Evolutionary conservation across 2,329 filamentous ascomycete species (phyloP), one percentile per base, ranked within the genome.

Genomic region (Sporothrix euskadiensis): DNA sequence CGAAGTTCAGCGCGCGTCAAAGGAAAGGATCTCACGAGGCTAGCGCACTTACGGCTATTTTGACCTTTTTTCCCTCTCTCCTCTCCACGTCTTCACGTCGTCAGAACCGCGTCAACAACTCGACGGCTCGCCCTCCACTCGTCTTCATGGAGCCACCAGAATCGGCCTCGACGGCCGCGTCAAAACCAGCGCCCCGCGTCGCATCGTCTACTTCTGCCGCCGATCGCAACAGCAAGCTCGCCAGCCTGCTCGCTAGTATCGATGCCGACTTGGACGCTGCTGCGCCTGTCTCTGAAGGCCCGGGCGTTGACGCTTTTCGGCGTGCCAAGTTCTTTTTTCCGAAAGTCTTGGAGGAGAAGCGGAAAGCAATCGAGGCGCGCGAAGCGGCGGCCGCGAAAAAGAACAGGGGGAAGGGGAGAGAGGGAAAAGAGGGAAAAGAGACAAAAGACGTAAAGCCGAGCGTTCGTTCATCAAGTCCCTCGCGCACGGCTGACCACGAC

Each of bases 261-360:
- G 66, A 69, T 68, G 61, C 72, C 35, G 74, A 73, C 22, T n/a
- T 57, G 14, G 2, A 49, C 32, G 47, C 66, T 9, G 66, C 66
- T 10, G 66, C 30, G 9, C 47, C 66, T 4, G 26, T 26, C 12
- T 0, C 39, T 6, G 77, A 79, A 26, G 77, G 79, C 22, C 76
- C 78, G 39, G 81, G 83, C 2, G 81, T 89, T 12, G 81, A 81
- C 1, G 80, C 89, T 6, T 89, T 89, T 75, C 82, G 83, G 57
- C 84, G 85, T 5, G 82, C 85, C 14, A 85, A 84, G 75, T 82
- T 85, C 73, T 86, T 87, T 78, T 86, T 85, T 69, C 82, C 83
- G 6, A 68, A 59, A 6, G 70, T 72, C 14, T 0, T 79, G 2
- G 75, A 79, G 47, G 81, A 81, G 41, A 69, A 76, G 41, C 57